Base-by-base conservation (phyloP, 2,329 filamentous ascomycete genomes). In the Blastomyces emzantsi region DNA sequence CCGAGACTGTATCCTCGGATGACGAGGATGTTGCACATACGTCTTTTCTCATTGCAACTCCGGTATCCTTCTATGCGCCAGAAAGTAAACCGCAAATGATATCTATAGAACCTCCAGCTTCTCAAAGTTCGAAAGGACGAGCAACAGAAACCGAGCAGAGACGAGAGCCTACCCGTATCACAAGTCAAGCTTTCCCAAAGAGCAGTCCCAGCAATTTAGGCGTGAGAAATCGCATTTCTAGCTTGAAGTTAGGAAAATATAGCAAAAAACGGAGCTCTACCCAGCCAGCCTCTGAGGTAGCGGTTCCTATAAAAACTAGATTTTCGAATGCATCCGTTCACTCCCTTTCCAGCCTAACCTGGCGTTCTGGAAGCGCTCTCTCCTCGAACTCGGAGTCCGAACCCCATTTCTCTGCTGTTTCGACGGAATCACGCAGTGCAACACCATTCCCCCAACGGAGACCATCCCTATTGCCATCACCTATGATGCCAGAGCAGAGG, bases 21-120 rank as follows among this genome's bases (percentile, higher is more conserved):
- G 67, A 67, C 8, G 67, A 66, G n/a, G 43, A 33, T 33, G 22
- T 15, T 15, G 30, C 60, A 1, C 63, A 67, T 51, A 55, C 60
- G n/a, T 49, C 55, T n/a, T 64, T 68, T 57, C 60, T 65, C 19
- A 61, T 67, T 47, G 67, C 67, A 25, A 69, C 64, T 8, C 64
- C 66, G 15, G 36, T 69, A 56, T 63, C 61, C n/a, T 67, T 66
- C 45, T 59, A 63, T 39, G 61, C 62, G 19, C 67, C 67, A 11
- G 45, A 61, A 9, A 63, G 62, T 47, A 66, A 66, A 39, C 67
- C 67, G 7, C 66, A 54, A 49, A 28, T 69, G 45, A 61, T 69
- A 11, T 69, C 65, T 22, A 67, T 69, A 36, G 39, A 60, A 41
- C 63, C 64, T 3, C 41, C 60, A 28, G 43, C 58, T 43, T 15